A percentile compares a stretch with the other conserved stretches of the same genome.
These are phyloP conservation scores for Primulina huaijiensis DNA, from an alignment of 257 asterid species.

Conservation along the genomic window DNA sequence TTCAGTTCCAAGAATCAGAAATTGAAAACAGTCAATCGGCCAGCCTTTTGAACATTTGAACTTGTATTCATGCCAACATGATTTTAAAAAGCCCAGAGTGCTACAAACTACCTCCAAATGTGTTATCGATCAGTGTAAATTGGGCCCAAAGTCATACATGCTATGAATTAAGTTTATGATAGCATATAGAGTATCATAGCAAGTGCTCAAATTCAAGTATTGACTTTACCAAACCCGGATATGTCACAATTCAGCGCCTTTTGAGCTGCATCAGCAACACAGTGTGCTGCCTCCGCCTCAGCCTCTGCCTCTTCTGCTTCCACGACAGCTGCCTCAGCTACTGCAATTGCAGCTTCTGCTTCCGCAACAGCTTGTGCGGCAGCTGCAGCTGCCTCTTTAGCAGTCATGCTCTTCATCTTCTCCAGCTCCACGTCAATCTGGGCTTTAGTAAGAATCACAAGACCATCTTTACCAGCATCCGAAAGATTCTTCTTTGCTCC, in stretches of 20 bases:
- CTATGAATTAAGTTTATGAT: neutral
- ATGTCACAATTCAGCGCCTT: conserved; percentile 53
- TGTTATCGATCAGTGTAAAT: neutral
- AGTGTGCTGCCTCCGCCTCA: conserved; percentile 82
- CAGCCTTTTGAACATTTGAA: neutral
- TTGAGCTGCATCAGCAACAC: conserved; percentile 76
- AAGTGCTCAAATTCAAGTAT: conserved; percentile 15
- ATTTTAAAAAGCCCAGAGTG: neutral
- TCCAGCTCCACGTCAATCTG: conserved; percentile 78
- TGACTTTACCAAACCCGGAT: conserved; percentile 58
- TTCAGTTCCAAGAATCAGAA: neutral
- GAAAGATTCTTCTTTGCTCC: conserved; percentile 38
- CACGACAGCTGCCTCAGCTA: conserved; percentile 75
- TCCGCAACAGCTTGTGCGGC: conserved; percentile 88
- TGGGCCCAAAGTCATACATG: neutral
- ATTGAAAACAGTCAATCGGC: neutral
- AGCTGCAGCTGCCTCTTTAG: conserved; percentile 68
- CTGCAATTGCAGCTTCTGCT: conserved; percentile 87
- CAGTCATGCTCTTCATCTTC: conserved; percentile 66
- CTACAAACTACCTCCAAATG: neutral
- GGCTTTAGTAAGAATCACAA: conserved; percentile 49
- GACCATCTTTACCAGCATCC: conserved; percentile 33
- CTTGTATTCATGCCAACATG: neutral
- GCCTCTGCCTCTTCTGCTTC: conserved; percentile 96
- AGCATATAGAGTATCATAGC: neutral